Base-by-base conservation (phyloP, 2,329 filamentous ascomycete species). In the Arachnomyces sp. region DNA sequence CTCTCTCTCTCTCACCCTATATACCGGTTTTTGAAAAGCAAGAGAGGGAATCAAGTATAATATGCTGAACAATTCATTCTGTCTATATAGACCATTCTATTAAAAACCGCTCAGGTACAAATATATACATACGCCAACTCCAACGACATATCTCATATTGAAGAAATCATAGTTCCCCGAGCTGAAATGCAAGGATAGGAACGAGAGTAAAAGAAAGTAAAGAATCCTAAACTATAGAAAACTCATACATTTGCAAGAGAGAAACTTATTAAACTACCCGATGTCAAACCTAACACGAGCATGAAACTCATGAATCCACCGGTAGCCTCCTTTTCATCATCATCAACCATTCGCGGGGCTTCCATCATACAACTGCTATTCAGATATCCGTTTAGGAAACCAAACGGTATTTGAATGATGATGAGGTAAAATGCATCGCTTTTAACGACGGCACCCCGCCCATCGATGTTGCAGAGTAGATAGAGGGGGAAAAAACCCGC, bases 231-330 rank as follows among this genome's bases (percentile, higher is more conserved):
- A 25, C 5, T 25, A 25, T 25, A 25, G 21, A 25, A 25, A 25
- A 25, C 9, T 25, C 21, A 25, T 5, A 25, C 9, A 5, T 25
- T 18, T 4, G 81, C 75, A 46, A 78, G 78, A 7, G 80, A 72
- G 63, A 96, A 98, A 60, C 89, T 96, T 59, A 93, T 62, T 53
- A 96, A 63, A 65, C 90, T 96, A n/a, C 92, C 92, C 16, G 74
- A 72, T 2, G 87, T 78, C 63, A 96, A 65, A 0, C 92, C 92
- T 4, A 77, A 78, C 13, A 95, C 86, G n/a, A 96, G 75, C 60
- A 83, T 87, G 47, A 95, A 62, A 3, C 85, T 84, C 92, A 98
- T 96, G 60, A 96, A 96, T 1, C 84, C 87, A 34, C 90, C 92
- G 0, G 88, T 82, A 4, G 87, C 89, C 66, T 95, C 88, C 28